Base-by-base conservation (phyloP, 129 eudicot species). In the Flaveria bidentis region DNA sequence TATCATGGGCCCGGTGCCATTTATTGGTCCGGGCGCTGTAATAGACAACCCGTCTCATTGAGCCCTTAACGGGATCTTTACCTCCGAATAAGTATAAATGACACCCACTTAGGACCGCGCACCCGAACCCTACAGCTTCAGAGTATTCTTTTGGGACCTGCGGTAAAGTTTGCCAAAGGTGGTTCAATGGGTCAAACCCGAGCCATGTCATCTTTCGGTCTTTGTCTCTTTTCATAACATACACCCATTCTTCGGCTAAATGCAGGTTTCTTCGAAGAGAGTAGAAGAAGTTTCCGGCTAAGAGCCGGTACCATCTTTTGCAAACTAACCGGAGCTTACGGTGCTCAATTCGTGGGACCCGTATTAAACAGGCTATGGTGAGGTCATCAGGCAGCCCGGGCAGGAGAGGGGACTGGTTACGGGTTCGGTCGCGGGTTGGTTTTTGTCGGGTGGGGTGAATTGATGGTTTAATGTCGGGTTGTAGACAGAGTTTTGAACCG, bases 1-100 rank as follows among this genome's bases (percentile, higher is more conserved):
- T 90, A 76, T 90, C 96, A 2, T 87, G 96, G 17, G 96, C 96
- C n/a, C 96, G 85, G 68, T 86, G 93, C 96, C 96, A 90, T 74
- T 90, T 90, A 67, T 90, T 88, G 0, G 89, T 88, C 1, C 96
- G 85, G 16, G 96, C 96, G 53, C 90, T 90, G 41, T 90, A 90
- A 61, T 83, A 90, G 8, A 90, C 85, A 7, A 90, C 96, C 8
- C 96, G 87, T 74, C 96, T 82, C 96, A 90, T 87, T 3, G 96
- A 90, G 60, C 96, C 96, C 85, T 88, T 90, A 11, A 86, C 67
- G 11, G 96, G 96, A 75, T 90, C 91, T 79, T 90, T 90, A 49
- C 96, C 96, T 13, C 96, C 96, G 36, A 90, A 90, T 30, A 90
- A 25, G 67, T 90, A 90, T 69, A 90, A 81, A 77, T 90, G 96